Conservation (phyloP, 306 rosid genomes). For the Inga leiocalycina region DNA sequence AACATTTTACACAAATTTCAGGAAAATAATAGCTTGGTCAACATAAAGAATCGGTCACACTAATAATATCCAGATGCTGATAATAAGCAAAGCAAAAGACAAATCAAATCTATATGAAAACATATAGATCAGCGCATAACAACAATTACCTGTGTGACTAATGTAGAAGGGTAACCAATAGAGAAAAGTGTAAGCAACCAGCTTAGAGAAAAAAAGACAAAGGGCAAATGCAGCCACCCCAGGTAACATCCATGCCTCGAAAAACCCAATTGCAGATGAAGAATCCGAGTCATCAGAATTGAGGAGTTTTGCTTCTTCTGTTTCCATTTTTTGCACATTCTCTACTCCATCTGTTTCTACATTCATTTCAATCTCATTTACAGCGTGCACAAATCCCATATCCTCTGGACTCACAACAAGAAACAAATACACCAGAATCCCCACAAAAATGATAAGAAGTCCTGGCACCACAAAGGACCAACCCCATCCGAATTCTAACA, state of each 20-base stretch:
- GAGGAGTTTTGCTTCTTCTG: slow-evolving; percentile 74
- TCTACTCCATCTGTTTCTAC: slow-evolving; percentile 36
- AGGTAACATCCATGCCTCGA: slow-evolving; percentile 92
- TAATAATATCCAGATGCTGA: neutral
- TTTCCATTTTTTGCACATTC: slow-evolving; percentile 48
- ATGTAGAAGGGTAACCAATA: slow-evolving; percentile 78
- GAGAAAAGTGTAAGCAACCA: slow-evolving; percentile 71
- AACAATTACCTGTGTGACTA: slow-evolving; percentile 46
- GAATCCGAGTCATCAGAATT: slow-evolving; percentile 42
- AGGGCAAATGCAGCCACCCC: slow-evolving; percentile 67
- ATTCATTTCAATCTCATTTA: slow-evolving; percentile 61
- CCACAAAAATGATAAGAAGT: slow-evolving; percentile 63
- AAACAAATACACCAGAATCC: slow-evolving; percentile 67
- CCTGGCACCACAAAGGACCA: slow-evolving; percentile 95
- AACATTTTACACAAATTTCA: neutral
- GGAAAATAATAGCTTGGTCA: neutral
- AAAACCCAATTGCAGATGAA: slow-evolving; percentile 80
- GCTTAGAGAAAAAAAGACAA: slow-evolving; percentile 75
- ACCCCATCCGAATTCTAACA: slow-evolving; percentile 93
- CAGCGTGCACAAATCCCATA: slow-evolving; percentile 57
- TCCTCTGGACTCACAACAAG: slow-evolving; percentile 76
- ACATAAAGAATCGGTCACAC: neutral
- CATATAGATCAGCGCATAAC: neutral
- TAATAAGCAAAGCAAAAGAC: neutral
- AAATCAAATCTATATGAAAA: neutral